Conservation (phyloP, 805 yeast species). For the Lachancea quebecensis region DNA sequence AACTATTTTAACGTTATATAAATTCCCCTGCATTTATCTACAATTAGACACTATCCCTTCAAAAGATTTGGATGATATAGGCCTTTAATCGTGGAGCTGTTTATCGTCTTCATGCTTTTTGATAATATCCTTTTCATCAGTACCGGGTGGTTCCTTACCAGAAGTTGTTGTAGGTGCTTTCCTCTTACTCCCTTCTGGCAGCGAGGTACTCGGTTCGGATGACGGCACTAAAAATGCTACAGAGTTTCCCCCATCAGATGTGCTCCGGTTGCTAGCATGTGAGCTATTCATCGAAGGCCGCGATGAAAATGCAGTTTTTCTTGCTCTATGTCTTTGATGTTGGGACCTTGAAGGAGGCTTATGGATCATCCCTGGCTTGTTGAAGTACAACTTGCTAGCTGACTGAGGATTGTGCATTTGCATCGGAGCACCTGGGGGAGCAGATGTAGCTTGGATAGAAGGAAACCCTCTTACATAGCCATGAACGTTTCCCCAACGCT, state of each 20-base stretch:
- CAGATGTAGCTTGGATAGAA: slow-evolving; percentile 8
- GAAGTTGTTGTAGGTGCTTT: not conserved
- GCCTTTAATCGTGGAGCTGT: not conserved
- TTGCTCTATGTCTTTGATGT: slow-evolving; percentile 7
- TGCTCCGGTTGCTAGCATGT: not conserved
- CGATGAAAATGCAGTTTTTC: not conserved
- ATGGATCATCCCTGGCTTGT: slow-evolving; percentile 12
- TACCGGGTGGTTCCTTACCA: not conserved
- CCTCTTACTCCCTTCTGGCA: not conserved
- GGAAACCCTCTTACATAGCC: slow-evolving; percentile 8
- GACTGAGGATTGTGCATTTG: slow-evolving; percentile 9
- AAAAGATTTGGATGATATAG: not conserved
- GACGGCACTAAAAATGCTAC: slow-evolving; percentile 12
- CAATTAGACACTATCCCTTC: not conserved
- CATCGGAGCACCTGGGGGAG: slow-evolving; percentile 5
- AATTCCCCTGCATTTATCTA: not conserved
- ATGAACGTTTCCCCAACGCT: slow-evolving; percentile 11
- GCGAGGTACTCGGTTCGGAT: slow-evolving; percentile 1
- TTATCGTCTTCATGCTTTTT: not conserved
- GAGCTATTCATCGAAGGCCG: not conserved
- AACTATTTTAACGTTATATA: not conserved
- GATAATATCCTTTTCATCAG: not conserved
- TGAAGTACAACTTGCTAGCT: slow-evolving; percentile 6
- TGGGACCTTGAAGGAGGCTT: slow-evolving; percentile 15
- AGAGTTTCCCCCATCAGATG: not conserved